Evolutionary conservation across 2,329 filamentous ascomycete species (phyloP).

Genomic region (Aspergillus quadricinctus): DNA sequence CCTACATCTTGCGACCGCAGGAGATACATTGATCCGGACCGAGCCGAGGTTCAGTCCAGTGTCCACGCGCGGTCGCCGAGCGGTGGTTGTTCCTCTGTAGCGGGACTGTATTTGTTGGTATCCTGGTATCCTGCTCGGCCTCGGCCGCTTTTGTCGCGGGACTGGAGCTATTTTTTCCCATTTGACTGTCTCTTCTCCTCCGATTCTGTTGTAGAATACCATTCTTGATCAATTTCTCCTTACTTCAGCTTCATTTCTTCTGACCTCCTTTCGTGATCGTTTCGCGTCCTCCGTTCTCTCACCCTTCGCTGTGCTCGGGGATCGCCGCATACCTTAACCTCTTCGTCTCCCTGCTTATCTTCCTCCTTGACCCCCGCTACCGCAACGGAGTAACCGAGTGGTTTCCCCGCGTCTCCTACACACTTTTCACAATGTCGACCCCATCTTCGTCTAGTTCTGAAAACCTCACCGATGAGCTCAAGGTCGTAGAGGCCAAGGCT

Average conservation of each 20-base stretch:
- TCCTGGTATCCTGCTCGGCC: slow-evolving; percentile 1
- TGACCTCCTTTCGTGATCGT: neutral
- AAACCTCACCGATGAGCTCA: slow-evolving; percentile 26
- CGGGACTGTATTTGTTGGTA: neutral
- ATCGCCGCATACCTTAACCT: neutral
- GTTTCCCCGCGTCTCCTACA: slow-evolving; percentile 4
- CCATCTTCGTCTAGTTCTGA: slow-evolving; percentile 26
- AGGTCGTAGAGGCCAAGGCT: slow-evolving; percentile 25
- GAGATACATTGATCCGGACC: slow-evolving; percentile 11
- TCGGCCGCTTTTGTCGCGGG: slow-evolving; percentile 2
- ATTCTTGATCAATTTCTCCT: neutral
- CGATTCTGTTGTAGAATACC: slow-evolving; percentile 5
- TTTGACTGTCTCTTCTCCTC: slow-evolving; percentile 3
- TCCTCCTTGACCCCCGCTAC: neutral
- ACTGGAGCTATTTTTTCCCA: slow-evolving; percentile 1
- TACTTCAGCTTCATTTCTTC: neutral
- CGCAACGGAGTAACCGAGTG: neutral
- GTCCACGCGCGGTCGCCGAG: neutral
- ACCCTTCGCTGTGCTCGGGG: neutral
- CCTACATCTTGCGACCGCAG: neutral
- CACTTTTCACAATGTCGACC: slow-evolving; percentile 24
- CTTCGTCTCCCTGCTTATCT: neutral
- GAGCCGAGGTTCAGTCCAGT: slow-evolving; percentile 27
- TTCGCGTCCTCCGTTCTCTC: slow-evolving; percentile 1
- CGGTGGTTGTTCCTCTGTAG: neutral